Base-by-base conservation (phyloP, 345 rosid species). In the Eucalyptus pumila region DNA sequence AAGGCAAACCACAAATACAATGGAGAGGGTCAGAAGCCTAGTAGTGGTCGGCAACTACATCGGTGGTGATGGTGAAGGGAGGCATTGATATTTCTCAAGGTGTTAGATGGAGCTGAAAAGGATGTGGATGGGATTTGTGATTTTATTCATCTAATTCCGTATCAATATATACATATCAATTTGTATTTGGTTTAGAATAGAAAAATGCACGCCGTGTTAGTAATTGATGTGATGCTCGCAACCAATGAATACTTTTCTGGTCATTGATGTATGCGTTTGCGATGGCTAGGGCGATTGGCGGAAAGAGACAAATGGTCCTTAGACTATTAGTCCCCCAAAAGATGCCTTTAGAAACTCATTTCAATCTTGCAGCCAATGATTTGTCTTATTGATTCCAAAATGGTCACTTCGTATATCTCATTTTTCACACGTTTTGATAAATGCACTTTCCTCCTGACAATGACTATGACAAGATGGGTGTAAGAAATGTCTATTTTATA, bases 161-260 rank as follows among this genome's bases (percentile, higher is more conserved):
- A 21, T 21, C 58, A 52, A 21, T 52, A 52, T 21, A 52, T 52
- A 52, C 58, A 8, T 52, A 52, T 52, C 58, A 52, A 52, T 52
- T 52, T 21, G 58, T 21, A 52, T 8, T 21, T 52, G 26, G 5
- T 52, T 21, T 52, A 52, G 58, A 4, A 52, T 52, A 11, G 30
- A 23, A 56, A 24, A 10, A 56, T 24, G 6, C 30, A 56, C 2
- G 3, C 30, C 30, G 2, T 23, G 1, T 56, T 24, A 56, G 30
- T 23, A 10, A 24, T 24, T 56, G 1, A 56, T 0, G 6, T 5
- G 62, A 26, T 6, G 3, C 30, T 56, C 4, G 1, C 13, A 1
- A 5, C 27, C 13, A 24, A 0, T 24, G 30, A 56, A 56, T 56
- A 56, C 30, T 56, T 56, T 52, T 52, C 62, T 24, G 2, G 13